A percentile compares a stretch with the other conserved stretches of the same genome.
Evolutionary conservation across 129 eudicot species (phyloP).

Genomic region (Saposhnikovia divaricata): DNA sequence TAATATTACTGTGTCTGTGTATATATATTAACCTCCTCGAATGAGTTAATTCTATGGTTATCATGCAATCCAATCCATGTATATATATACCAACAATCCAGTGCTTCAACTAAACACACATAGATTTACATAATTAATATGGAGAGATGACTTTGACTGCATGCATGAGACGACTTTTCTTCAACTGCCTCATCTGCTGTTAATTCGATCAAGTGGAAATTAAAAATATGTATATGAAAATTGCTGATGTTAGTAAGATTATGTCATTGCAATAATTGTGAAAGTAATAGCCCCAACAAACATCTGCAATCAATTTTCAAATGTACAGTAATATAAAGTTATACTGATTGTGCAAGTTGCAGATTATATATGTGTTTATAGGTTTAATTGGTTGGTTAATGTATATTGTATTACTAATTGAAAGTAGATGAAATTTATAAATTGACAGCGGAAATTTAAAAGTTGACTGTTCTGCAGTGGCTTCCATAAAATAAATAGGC

Average conservation of each 20-base stretch:
- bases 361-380: too few relatives aligned
- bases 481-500: too few relatives aligned
- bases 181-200: neutral
- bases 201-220: neutral
- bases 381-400: too few relatives aligned
- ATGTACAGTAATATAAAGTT: too few relatives aligned
- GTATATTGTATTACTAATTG: too few relatives aligned
- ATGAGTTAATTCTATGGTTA: neutral
- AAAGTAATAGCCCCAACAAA: neutral
- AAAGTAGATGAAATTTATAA: too few relatives aligned
- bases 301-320: neutral
- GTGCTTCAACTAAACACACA: neutral
- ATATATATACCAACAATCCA: neutral
- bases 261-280: neutral
- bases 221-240: neutral
- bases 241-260: neutral
- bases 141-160: neutral
- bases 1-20: neutral
- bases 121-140: neutral
- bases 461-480: too few relatives aligned
- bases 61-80: neutral
- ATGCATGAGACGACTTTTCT: neutral
- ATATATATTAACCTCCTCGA: neutral
- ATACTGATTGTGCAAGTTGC: too few relatives aligned
- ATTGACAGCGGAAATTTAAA: too few relatives aligned